Base-by-base conservation (phyloP, 495 filamentous ascomycete genomes). In the Aspergillus campestris region DNA sequence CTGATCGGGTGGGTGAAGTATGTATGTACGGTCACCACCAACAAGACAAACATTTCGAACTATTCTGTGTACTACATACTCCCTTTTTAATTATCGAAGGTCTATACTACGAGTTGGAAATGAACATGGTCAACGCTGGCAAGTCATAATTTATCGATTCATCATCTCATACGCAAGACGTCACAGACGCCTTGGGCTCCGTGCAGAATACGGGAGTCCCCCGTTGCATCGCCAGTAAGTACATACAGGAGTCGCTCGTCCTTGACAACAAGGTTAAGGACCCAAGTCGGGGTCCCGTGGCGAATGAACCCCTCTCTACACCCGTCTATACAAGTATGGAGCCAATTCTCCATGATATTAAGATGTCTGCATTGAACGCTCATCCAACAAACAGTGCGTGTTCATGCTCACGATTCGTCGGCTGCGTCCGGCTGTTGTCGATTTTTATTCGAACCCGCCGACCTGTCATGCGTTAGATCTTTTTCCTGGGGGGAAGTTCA, bases 391-490 rank as follows among this genome's bases (percentile, higher is more conserved):
- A 24, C 18, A 24, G 18, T 24, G 18, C 18, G 18, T 24, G 18
- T 1, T 24, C 18, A 24, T 34, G 51, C 55, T 49, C 47, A 50
- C n/a, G 34, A 41, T 3, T 66, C 66, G 44, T 48, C 45, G 40
- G 52, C 36, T 24, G 50, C 53, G 35, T 66, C 61, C 28, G 58
- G 57, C 12, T 59, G 60, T 31, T 65, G 64, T 48, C 65, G 65
- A 41, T 47, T 56, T 54, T 57, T 67, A 18, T 59, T 58, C 34
- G 64, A 51, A 24, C 65, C 66, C 27, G 61, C 61, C 40, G 67
- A 69, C 69, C 69, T 73, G 39, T 7, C 8, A 39, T 14, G 14
- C 12, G 33, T 48, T 45, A 46, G 49, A 29, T 43, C 27, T 33
- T 15, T 33, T 31, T 35, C 32, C 24, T 38, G 7, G 1, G 15